Evolutionary conservation across 1,139 yeast species (phyloP).

Genomic region (Debaryomyces sp.): DNA sequence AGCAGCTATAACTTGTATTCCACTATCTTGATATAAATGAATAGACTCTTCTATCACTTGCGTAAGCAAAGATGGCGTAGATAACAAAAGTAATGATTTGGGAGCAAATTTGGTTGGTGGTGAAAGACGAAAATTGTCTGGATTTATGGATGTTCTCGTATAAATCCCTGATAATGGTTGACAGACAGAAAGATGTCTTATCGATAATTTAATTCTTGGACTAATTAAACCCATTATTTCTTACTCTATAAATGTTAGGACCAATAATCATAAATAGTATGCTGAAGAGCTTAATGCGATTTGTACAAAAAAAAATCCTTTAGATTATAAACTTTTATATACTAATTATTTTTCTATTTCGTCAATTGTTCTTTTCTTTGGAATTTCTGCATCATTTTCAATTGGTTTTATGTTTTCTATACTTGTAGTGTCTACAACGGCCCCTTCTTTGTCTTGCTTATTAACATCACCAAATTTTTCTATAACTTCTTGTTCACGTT

Average conservation of each 20-base stretch:
- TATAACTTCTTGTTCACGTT: slow-evolving; percentile 13
- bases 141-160: slow-evolving; percentile 24
- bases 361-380: slow-evolving; percentile 29
- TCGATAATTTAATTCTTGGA: background rate
- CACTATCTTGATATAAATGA: slow-evolving; percentile 24
- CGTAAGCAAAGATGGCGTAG: slow-evolving; percentile 49
- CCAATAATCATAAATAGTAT: background rate
- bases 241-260: too few species aligned
- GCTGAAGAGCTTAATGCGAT: background rate
- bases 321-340: background rate
- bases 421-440: slow-evolving; percentile 1
- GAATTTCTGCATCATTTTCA: slow-evolving; percentile 7
- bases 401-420: slow-evolving; percentile 12
- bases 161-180: background rate
- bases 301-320: background rate
- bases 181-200: background rate
- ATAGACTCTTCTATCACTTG: slow-evolving; percentile 36
- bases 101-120: slow-evolving; percentile 20
- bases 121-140: slow-evolving; percentile 15
- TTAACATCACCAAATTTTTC: slow-evolving; percentile 6
- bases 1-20: slow-evolving; percentile 48
- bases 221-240: background rate
- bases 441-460: slow-evolving; percentile 5
- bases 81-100: slow-evolving; percentile 32
- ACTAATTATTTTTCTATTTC: slow-evolving; percentile 22